Evolutionary conservation across 768 basidiomycete genomes (phyloP).

Genomic region (Boletus reticulatus): DNA sequence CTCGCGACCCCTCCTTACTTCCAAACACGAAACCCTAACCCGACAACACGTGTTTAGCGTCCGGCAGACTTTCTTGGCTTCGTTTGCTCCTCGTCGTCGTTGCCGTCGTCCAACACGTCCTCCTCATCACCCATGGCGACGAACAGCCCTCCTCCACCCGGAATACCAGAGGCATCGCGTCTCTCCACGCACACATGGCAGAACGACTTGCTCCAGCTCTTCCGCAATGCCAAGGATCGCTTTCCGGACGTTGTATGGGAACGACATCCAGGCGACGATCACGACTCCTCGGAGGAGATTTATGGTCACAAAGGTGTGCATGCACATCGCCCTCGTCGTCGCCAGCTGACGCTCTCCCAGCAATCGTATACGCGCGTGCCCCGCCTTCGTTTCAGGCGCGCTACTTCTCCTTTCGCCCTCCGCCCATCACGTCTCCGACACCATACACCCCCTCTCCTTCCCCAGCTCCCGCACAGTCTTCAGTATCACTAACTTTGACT

Average conservation of each 20-base stretch:
- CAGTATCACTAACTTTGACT: constrained; percentile 53
- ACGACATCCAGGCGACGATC: constrained; percentile 51
- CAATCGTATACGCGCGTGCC: constrained; percentile 92
- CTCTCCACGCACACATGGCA: constrained; percentile 78
- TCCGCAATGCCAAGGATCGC: constrained; percentile 80
- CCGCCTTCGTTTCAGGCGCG: constrained; percentile 88
- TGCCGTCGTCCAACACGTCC: constrained; percentile 18
- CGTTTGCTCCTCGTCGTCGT: constrained; percentile 18
- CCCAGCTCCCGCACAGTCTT: constrained; percentile 55
- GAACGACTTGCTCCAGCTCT: constrained; percentile 72
- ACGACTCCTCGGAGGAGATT: constrained; percentile 56
- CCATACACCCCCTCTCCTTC: constrained; percentile 50
- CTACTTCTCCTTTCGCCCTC: constrained; percentile 78
- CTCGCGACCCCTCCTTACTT: neutral
- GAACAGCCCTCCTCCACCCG: constrained; percentile 27
- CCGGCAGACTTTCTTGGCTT: neutral
- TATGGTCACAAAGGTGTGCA: constrained; percentile 93
- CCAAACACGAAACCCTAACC: constrained; percentile 26
- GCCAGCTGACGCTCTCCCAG: constrained; percentile 37
- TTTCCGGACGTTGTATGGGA: constrained; percentile 99
- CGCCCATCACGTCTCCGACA: constrained; percentile 48
- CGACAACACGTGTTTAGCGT: constrained; percentile 29
- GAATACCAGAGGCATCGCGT: constrained; percentile 53
- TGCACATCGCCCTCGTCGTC: neutral
- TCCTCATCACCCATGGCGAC: constrained; percentile 27